Evolutionary conservation across 2,329 filamentous ascomycete species (phyloP), one percentile per base, ranked within the genome.

Genomic region (Trematosphaeria pertusa): DNA sequence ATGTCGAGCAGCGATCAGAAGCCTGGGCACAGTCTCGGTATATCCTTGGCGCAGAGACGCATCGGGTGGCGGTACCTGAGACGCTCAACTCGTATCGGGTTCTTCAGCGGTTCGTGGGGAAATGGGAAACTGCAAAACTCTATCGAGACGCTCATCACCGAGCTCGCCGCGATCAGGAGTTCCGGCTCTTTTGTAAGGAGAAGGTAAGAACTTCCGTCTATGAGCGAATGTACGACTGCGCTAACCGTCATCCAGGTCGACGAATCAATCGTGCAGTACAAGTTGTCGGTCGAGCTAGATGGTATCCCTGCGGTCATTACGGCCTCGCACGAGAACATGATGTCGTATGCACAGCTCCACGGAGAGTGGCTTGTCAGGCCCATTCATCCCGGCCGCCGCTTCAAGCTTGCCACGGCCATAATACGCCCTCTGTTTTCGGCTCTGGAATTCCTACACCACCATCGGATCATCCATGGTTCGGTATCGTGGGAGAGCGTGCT

Each of bases 261-360:
- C 26, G 22, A 30, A 21, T 54, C 54, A 6, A 46, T 58, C 5
- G 56, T 59, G 11, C 48, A 46, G 2, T 61, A 58, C 15, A 28
- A 48, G 8, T 32, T 45, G 17, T 28, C 43, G 5, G 17, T 32
- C 3, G 42, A 48, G 3, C 37, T 59, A 5, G 31, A 39, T 1
- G 37, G 32, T 14, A 51, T 59, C 3, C 54, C 52, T 2, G 46
- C 52, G 9, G 33, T 53, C n/a, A 55, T 58, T 10, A 62, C 56
- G 4, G 37, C 39, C 22, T 52, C 43, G 2, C 48, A 58, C 31
- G 42, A 58, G 18, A 50, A 45, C 1, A 52, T 58, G 18, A 18
- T 20, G 14, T 12, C 54, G 3, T 59, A 50, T 20, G 45, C 37
- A 3, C 34, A 30, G 2, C 28, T 53, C 2, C 48, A 50, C 21